Evolutionary conservation across 257 asterid genomes (phyloP).

Genomic region (Parsonsia alboflavescens): DNA sequence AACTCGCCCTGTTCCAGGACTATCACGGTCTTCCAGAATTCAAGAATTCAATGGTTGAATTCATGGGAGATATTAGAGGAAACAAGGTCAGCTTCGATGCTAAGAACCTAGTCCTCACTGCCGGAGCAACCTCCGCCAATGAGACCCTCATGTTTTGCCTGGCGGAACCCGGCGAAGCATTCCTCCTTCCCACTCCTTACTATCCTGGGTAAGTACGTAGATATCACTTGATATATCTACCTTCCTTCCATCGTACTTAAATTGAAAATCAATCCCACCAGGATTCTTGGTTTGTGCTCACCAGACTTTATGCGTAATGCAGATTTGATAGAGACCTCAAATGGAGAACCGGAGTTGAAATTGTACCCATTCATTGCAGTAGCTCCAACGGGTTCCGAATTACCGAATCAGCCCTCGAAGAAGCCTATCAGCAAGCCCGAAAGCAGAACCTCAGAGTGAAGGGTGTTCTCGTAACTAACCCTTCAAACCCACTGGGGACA

Average conservation of each 20-base stretch:
- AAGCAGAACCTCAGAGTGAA: slow-evolving; percentile 62
- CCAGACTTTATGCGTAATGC: no score
- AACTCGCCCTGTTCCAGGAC: slow-evolving; percentile 38
- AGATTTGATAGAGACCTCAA: slow-evolving; percentile 87
- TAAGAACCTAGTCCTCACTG: slow-evolving; percentile 54
- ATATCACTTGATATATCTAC: background rate
- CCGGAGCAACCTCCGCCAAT: slow-evolving; percentile 77
- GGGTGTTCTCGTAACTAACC: slow-evolving; percentile 76
- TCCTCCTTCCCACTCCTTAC: slow-evolving; percentile 73
- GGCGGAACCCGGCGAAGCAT: slow-evolving; percentile 67
- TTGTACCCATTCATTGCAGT: slow-evolving; percentile 66
- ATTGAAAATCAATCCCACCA: background rate
- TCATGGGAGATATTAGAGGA: slow-evolving; percentile 69
- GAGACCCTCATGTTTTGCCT: slow-evolving; percentile 67
- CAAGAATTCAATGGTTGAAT: slow-evolving; percentile 41
- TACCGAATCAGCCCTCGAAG: slow-evolving; percentile 58
- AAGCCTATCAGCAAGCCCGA: slow-evolving; percentile 50
- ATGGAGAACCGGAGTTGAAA: slow-evolving; percentile 83
- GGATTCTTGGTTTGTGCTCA: background rate
- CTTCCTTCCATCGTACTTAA: background rate
- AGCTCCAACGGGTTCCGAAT: slow-evolving; percentile 62
- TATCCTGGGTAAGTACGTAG: slow-evolving; percentile 70
- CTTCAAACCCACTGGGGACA: slow-evolving; percentile 76
- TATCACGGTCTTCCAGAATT: slow-evolving; percentile 39
- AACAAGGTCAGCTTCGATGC: slow-evolving; percentile 54